Evolutionary conservation across 306 rosid genomes (phyloP), one percentile per base, ranked within the genome.

Genomic region (Trifolium fragiferum): DNA sequence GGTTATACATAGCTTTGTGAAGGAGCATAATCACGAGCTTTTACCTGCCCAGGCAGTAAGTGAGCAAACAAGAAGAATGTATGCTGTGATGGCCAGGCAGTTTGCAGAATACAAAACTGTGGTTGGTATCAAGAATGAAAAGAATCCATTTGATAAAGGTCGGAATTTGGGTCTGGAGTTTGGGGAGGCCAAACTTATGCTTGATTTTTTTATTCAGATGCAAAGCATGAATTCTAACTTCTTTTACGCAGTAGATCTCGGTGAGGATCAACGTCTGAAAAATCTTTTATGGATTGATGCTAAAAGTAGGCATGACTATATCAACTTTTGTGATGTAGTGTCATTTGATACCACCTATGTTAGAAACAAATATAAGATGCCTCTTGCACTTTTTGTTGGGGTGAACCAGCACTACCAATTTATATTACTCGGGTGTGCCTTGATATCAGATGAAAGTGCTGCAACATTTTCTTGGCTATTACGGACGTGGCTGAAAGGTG

Each of bases 11-110:
- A 94, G 87, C 80, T 94, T 94, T 82, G 88, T 94, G 79, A 94
- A 90, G 89, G 95, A 88, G 84, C 99, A 94, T 83, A 94, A 94
- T 82, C 99, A 94, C 16, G 99, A 87, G 71, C 90, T 94, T 71
- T 81, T 94, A 85, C 99, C 99, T n/a, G 99, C 97, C 37, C 97
- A 94, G 83, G 99, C 99, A 41, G 95, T 94, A 37, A 94, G 99
- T 86, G 99, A 92, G 81, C 97, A 92, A 87, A 92, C 99, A 66
- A 90, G 96, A 86, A 87, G 88, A 86, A 94, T 94, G 95, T 94
- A 94, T 67, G 99, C 97, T 81, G 95, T 92, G 62, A 94, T 94
- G 99, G 97, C 99, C 55, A 90, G 99, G 82, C 97, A 94, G 78
- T 94, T 90, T 84, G 97, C 96, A 44, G 99, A 92, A 47, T 92